Percentiles rank a stretch among this genome's conserved stretches.
phyloP scores from a whole-genome alignment of 768 basidiomycete genomes.

The Kwoniella bestiolae region DNA sequence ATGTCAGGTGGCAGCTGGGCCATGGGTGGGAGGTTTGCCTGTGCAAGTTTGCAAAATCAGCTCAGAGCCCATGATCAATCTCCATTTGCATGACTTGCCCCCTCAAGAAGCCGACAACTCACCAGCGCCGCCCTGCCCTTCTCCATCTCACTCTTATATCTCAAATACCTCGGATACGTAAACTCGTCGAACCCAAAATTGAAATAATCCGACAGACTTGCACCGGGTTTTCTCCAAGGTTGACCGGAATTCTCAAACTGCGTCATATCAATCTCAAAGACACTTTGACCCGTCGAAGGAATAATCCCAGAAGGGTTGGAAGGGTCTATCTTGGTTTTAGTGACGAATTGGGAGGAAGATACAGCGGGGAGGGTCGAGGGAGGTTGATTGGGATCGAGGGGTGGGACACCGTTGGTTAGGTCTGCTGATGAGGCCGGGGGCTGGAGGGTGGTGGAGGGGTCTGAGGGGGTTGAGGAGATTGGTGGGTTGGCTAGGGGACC shows the following conservation, averaged over 20 bases:
- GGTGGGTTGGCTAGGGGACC: conserved; percentile 27
- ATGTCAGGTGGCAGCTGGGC: conserved; percentile 19
- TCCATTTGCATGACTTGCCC: background rate
- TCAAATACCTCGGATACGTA: conserved; percentile 82
- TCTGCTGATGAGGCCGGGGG: conserved; percentile 29
- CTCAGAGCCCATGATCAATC: no score
- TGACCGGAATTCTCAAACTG: conserved; percentile 67
- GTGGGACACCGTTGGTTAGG: conserved; percentile 17
- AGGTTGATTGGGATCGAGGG: conserved; percentile 22
- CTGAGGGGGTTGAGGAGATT: conserved; percentile 34
- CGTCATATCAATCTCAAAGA: conserved; percentile 78
- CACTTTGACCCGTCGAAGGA: conserved; percentile 59
- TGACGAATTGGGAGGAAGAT: conserved; percentile 58
- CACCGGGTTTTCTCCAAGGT: conserved; percentile 88
- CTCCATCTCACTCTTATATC: conserved; percentile 55
- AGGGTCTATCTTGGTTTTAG: conserved; percentile 78
- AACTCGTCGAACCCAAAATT: conserved; percentile 99
- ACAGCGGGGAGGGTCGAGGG: conserved; percentile 53
- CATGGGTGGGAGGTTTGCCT: conserved; percentile 26
- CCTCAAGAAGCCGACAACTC: conserved; percentile 9
- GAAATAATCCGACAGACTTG: conserved; percentile 96
- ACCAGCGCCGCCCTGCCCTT: conserved; percentile 49
- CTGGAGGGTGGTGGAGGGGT: conserved; percentile 31
- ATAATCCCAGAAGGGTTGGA: conserved; percentile 70
- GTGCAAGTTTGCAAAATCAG: background rate